phyloP scores from a whole-genome alignment of 805 yeast genomes.

The Pichia kluyveri region DNA sequence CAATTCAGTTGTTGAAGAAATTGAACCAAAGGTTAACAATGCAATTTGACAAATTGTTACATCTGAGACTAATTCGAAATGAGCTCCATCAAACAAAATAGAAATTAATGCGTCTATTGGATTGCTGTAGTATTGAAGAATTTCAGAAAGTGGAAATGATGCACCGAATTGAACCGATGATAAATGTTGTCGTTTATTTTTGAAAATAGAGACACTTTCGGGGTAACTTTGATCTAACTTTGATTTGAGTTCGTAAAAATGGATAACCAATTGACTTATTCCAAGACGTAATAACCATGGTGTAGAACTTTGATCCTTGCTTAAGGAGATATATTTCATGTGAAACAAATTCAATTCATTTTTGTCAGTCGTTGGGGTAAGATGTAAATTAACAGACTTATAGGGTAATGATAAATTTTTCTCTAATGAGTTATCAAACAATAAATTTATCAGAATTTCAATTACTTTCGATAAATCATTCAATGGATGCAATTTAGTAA shows the following conservation, averaged over 20 bases:
- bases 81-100: conserved; percentile 7
- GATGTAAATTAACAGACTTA: conserved; percentile 11
- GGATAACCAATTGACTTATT: conserved; percentile 22
- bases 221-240: not conserved
- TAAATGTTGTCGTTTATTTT: not conserved
- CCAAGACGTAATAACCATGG: conserved; percentile 38
- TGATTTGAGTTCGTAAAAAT: conserved; percentile 25
- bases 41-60: conserved; percentile 19
- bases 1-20: conserved; percentile 3
- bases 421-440: conserved; percentile 7
- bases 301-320: conserved; percentile 5
- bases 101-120: conserved; percentile 20
- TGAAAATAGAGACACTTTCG: too few species aligned
- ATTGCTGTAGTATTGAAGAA: not conserved
- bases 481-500: not conserved
- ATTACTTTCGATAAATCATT: conserved; percentile 11
- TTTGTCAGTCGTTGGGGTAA: conserved; percentile 5
- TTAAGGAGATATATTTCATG: conserved; percentile 10
- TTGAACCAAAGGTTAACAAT: conserved; percentile 16
- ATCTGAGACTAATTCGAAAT: conserved; percentile 5
- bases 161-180: conserved; percentile 9
- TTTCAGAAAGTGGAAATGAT: conserved; percentile 11
- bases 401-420: conserved; percentile 6
- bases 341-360: conserved; percentile 17
- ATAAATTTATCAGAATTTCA: conserved; percentile 12